These are phyloP conservation scores for Hydnomerulius pinastri DNA, from an alignment of 768 basidiomycete genomes.

Conservation along the genomic window DNA sequence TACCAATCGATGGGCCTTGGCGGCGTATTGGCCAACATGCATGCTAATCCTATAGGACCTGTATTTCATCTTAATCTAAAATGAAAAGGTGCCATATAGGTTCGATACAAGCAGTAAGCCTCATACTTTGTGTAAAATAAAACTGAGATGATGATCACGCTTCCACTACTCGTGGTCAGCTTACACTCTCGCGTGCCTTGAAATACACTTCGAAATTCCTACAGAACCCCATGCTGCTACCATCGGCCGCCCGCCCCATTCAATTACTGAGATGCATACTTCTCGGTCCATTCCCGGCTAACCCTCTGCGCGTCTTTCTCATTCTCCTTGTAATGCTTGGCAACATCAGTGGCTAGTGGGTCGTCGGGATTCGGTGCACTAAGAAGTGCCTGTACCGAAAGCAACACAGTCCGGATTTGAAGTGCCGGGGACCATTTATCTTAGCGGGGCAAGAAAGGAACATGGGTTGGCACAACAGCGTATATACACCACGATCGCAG, in stretches of 20 bases:
- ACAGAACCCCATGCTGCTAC: background rate
- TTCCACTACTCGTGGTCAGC: constrained; percentile 3
- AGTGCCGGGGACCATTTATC: constrained; percentile 99
- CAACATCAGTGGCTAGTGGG: constrained; percentile 91
- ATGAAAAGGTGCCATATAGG: too few species aligned
- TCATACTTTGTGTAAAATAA: too few species aligned
- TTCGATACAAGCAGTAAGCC: background rate
- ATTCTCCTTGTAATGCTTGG: constrained; percentile 98
- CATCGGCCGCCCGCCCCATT: background rate
- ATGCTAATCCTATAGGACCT: too few species aligned
- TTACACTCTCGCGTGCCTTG: background rate
- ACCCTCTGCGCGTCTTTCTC: constrained; percentile 92
- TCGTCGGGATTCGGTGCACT: constrained; percentile 97
- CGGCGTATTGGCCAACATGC: too few species aligned
- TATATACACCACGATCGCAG: background rate
- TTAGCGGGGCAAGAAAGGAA: too few species aligned
- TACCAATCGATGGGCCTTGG: background rate
- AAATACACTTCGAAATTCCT: background rate
- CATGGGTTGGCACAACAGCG: background rate
- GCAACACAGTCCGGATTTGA: constrained; percentile 95
- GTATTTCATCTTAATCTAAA: too few species aligned
- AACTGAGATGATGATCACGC: too few species aligned
- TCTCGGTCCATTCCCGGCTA: constrained; percentile 93
- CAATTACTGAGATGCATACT: constrained; percentile 59
- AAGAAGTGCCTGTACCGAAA: constrained; percentile 96